Evolutionary conservation across 352 stramenopile species (phyloP).

Genomic region (Aphanomyces invadans): DNA sequence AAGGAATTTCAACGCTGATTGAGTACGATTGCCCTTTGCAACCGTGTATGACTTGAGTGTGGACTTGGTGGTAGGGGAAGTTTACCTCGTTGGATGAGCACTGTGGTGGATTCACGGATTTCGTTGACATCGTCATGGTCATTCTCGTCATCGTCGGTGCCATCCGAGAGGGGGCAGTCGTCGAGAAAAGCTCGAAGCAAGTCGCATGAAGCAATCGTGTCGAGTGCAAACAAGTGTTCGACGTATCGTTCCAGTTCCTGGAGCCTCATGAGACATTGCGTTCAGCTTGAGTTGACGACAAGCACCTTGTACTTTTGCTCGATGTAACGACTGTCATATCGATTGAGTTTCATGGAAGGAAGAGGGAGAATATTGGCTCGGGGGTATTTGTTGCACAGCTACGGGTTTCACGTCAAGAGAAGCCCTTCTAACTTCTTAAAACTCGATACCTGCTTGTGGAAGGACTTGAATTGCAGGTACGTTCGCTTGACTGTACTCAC

Average conservation of each 20-base stretch:
- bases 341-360: constrained; percentile 58
- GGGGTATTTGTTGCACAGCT: constrained; percentile 68
- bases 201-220: constrained; percentile 47
- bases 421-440: no score
- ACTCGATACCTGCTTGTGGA: constrained; percentile 42
- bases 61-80: no score
- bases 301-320: constrained; percentile 49
- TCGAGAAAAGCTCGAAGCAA: constrained; percentile 55
- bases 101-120: constrained; percentile 30
- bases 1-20: constrained; percentile 39
- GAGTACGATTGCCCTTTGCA: constrained; percentile 62
- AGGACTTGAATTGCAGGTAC: constrained; percentile 51
- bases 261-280: background rate
- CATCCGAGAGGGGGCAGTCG: constrained; percentile 36
- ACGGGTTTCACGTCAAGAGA: background rate
- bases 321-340: constrained; percentile 69
- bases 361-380: constrained; percentile 55
- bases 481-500: constrained; percentile 40
- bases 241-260: constrained; percentile 56
- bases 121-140: constrained; percentile 36
- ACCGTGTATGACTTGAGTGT: background rate
- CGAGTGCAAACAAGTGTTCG: constrained; percentile 38
- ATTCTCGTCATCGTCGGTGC: constrained; percentile 47
- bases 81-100: constrained; percentile 1
- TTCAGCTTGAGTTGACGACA: background rate